Conservation (phyloP, 352 stramenopile genomes). For the Globisporangium polare region DNA sequence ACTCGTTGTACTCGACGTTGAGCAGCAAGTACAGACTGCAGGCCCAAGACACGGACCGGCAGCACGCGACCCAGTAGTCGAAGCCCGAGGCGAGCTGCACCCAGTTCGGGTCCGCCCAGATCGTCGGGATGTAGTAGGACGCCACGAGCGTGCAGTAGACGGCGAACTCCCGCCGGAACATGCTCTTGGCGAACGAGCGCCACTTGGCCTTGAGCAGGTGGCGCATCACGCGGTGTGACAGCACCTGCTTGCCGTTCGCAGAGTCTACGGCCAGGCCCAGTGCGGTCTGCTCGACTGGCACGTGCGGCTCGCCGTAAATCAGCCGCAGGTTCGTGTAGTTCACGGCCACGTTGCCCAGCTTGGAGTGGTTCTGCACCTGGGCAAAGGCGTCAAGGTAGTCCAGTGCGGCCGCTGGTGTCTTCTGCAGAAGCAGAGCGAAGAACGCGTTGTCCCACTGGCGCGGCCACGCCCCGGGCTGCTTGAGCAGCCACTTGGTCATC, state of each 20-base stretch:
- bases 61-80: conserved; percentile 39
- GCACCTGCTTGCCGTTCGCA: conserved; percentile 30
- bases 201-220: conserved; percentile 55
- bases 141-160: conserved; percentile 42
- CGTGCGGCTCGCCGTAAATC: conserved; percentile 51
- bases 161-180: conserved; percentile 50
- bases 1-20: conserved; percentile 46
- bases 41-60: conserved; percentile 41
- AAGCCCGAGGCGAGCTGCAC: conserved; percentile 28
- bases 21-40: conserved; percentile 53
- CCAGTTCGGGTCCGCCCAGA: conserved; percentile 55
- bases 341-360: conserved; percentile 39
- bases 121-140: conserved; percentile 53
- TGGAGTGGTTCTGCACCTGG: conserved; percentile 38
- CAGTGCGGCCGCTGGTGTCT: conserved; percentile 32
- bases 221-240: conserved; percentile 54
- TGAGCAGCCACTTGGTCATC: conserved; percentile 46
- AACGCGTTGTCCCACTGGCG: conserved; percentile 39
- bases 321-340: conserved; percentile 39
- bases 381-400: conserved; percentile 58
- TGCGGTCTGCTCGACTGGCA: conserved; percentile 41
- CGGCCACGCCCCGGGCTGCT: conserved; percentile 33
- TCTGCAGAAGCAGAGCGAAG: conserved; percentile 49
- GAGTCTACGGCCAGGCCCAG: conserved; percentile 36
- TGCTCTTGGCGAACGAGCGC: conserved; percentile 42